Evolutionary conservation across 2,329 filamentous ascomycete species (phyloP).

Genomic region (Tolypocladium ophioglossoides): DNA sequence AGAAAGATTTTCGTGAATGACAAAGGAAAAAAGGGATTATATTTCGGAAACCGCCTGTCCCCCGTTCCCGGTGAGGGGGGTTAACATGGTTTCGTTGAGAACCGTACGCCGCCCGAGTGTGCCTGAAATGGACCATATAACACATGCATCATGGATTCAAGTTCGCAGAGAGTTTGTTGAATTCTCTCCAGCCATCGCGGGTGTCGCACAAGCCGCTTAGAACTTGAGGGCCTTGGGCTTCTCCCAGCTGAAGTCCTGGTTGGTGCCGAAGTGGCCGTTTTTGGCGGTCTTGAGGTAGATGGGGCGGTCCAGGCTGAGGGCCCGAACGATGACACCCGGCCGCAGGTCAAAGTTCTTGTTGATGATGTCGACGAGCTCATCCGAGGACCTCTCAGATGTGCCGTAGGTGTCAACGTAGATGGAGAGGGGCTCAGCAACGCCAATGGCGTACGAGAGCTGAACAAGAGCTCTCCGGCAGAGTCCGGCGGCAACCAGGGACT

Average conservation of each 20-base stretch:
- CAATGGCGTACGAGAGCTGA: slow-evolving; percentile 98
- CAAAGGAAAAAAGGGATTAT: slow-evolving; percentile 7
- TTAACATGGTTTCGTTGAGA: slow-evolving; percentile 33
- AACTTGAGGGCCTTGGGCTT: slow-evolving; percentile 90
- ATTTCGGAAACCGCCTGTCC: slow-evolving; percentile 24
- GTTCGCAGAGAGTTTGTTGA: slow-evolving; percentile 28
- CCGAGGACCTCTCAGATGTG: slow-evolving; percentile 78
- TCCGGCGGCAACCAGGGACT: slow-evolving; percentile 84
- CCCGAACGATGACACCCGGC: slow-evolving; percentile 96
- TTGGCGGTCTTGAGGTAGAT: slow-evolving; percentile 99
- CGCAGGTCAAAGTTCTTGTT: slow-evolving; percentile 93
- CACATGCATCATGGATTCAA: slow-evolving; percentile 22
- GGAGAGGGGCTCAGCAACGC: slow-evolving; percentile 94
- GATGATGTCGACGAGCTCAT: slow-evolving; percentile 93
- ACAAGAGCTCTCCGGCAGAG: slow-evolving; percentile 89
- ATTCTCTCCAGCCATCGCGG: slow-evolving; percentile 20
- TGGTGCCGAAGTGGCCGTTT: slow-evolving; percentile 97
- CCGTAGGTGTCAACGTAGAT: slow-evolving; percentile 98
- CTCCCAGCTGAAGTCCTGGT: slow-evolving; percentile 98
- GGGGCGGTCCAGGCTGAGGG: slow-evolving; percentile 87
- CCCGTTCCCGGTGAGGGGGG: slow-evolving; percentile 21
- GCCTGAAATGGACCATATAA: slow-evolving; percentile 27
- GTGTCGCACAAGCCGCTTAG: slow-evolving; percentile 41
- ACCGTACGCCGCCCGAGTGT: slow-evolving; percentile 31
- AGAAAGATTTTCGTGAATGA: slow-evolving; percentile 14